Conservation (phyloP, 495 filamentous ascomycete genomes). For the Bacidia rubella region DNA sequence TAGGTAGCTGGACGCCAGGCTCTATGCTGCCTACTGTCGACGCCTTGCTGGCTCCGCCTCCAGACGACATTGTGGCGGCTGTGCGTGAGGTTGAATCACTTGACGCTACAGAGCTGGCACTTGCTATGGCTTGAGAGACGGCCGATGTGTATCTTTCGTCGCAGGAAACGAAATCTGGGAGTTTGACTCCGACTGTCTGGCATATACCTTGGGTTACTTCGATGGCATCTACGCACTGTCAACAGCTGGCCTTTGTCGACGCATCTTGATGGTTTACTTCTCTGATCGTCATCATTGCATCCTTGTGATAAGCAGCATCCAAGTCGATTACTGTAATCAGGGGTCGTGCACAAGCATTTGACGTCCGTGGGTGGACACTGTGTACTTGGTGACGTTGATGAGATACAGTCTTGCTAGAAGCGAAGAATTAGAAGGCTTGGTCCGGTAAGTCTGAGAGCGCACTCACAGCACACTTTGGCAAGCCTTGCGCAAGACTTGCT, state of each 20-base stretch:
- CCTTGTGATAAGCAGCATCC: constrained; percentile 16
- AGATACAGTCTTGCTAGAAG: constrained; percentile 8
- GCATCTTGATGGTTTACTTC: constrained; percentile 4
- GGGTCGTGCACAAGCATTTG: constrained; percentile 16
- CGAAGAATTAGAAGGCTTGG: background rate
- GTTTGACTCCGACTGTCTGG: constrained; percentile 15
- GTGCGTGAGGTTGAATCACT: background rate
- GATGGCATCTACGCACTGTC: constrained; percentile 12
- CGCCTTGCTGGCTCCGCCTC: background rate
- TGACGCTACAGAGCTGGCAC: background rate
- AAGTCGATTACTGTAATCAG: constrained; percentile 12
- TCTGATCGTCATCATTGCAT: constrained; percentile 15
- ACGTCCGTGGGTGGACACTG: constrained; percentile 15
- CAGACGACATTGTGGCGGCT: background rate
- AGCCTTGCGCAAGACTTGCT: constrained; percentile 3
- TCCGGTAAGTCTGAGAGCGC: background rate
- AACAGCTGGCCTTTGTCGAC: background rate
- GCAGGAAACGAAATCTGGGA: constrained; percentile 13
- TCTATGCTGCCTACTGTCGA: constrained; percentile 3
- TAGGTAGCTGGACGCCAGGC: constrained; percentile 8
- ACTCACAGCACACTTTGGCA: constrained; percentile 6
- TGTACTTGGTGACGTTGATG: constrained; percentile 2
- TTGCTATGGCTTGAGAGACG: background rate
- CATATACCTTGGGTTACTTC: constrained; percentile 14
- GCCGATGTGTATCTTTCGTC: constrained; percentile 7